Conservation (phyloP, 208 protist species). For the Leishmania tarentolae region DNA sequence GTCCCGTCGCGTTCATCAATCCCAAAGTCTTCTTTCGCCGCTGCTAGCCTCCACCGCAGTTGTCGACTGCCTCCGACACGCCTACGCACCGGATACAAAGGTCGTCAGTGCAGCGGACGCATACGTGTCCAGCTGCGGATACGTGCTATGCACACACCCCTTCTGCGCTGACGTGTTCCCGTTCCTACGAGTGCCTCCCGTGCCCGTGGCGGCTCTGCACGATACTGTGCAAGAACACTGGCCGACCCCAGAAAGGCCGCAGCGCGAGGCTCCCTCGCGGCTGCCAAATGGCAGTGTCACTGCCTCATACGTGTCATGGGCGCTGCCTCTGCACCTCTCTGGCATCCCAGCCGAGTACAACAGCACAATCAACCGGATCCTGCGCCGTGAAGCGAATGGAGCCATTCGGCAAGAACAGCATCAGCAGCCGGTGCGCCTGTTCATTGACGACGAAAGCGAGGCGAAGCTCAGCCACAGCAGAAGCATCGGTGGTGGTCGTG, state of each 20-base stretch:
- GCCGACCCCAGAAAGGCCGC: not conserved
- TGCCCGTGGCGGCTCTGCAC: conserved; percentile 3
- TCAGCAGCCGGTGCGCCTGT: conserved; percentile 18
- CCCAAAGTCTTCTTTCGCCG: conserved; percentile 14
- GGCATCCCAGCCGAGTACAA: conserved; percentile 32
- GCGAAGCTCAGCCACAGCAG: not conserved
- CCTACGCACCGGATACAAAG: conserved; percentile 29
- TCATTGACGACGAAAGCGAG: conserved; percentile 14
- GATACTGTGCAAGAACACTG: conserved; percentile 11
- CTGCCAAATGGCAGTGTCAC: not conserved
- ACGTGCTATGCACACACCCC: conserved; percentile 65
- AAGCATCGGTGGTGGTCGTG: not conserved
- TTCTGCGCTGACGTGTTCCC: conserved; percentile 56
- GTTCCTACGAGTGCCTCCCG: conserved; percentile 16
- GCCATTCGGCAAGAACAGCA: conserved; percentile 22
- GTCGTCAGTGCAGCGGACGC: conserved; percentile 58
- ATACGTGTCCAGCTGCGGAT: conserved; percentile 66
- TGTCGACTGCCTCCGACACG: conserved; percentile 25
- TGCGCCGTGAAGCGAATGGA: conserved; percentile 21
- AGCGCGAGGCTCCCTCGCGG: not conserved
- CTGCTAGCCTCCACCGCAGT: conserved; percentile 36
- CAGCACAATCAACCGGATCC: conserved; percentile 29
- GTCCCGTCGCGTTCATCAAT: conserved; percentile 27
- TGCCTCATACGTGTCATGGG: conserved; percentile 23
- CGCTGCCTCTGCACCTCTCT: conserved; percentile 26